Base-by-base conservation (phyloP, 768 basidiomycete species). In the Auriscalpium orientale region DNA sequence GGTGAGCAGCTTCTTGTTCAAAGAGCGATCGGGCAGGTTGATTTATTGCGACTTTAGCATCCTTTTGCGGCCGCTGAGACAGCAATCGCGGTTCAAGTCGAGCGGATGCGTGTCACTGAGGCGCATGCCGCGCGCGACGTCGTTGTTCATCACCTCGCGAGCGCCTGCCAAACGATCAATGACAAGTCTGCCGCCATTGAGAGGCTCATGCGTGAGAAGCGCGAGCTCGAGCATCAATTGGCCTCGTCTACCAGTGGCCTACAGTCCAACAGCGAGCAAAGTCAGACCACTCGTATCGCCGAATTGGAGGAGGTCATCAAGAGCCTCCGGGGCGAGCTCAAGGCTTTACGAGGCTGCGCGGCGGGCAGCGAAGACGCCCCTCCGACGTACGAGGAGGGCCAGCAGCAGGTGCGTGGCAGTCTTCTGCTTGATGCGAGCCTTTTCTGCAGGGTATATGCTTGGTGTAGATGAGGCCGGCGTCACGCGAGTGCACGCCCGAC, bases 261-360 rank as follows among this genome's bases (percentile, higher is more conserved):
- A 5, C 37, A 48, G 34, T 20, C 15, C 28, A 21, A 3, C 16
- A 22, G 10, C 13, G 40, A 40, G 9, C 18, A n/a, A 4, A 37
- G 33, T 33, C 57, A 49, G 13, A 21, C n/a, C 16, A 2, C 16
- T n/a, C 28, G 77, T 66, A 70, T 76, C 56, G 55, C 64, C 46
- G 63, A 64, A 5, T 65, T 79, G 11, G 72, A 79, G 8, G 68
- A 70, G 15, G 68, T 72, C 21, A 28, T 44, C 11, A 37, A 45
- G 52, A n/a, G 21, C 15, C 52, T 53, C n/a, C 38, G 37, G 9
- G 43, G 45, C 15, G 52, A 53, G 44, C 64, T 76, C 11, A 66
- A 68, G 54, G 58, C 64, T 28, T 44, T 72, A 53, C 70, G 69
- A 58, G 70, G 66, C 44, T 43, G 49, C 40, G 46, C 50, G 8